Base-by-base conservation (phyloP, 139 green algal genomes). In the Eudorina sp. region DNA sequence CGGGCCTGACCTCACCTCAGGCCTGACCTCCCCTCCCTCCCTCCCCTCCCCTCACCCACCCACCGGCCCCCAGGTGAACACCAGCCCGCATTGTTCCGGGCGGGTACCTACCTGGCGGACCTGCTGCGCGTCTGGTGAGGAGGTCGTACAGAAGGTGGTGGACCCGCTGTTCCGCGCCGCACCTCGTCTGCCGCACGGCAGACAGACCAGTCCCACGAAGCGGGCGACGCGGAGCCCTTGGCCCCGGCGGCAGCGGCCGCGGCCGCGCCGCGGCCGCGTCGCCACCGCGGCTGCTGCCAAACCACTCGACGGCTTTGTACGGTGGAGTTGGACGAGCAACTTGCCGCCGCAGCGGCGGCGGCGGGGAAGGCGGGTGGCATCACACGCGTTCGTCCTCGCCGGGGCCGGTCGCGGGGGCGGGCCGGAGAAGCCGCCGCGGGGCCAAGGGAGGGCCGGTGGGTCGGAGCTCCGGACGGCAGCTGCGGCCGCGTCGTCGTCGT, bases 121-220 rank as follows among this genome's bases (percentile, higher is more conserved):
- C 64, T 95, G 86, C 86, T 95, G 86, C 92, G 0, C 53, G 84
- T 0, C 53, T 95, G 48, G 86, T 95, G 92, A 95, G 87, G 92
- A 95, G 68, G 91, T 93, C 41, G 89, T 92, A 46, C 92, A 95
- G 70, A 91, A 88, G 74, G 87, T 41, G 0, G 64, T 94, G 40
- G 91, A 94, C 69, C 75, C 88, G 5, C 75, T 83, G 4, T 91
- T 94, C 90, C 79, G 40, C 90, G 85, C 2, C 46, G 73, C 2
- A 43, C 38, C 0, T 2, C 45, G 1, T 9, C 3, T n/a, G n/a
- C n/a, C n/a, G n/a, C n/a, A n/a, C n/a, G n/a, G n/a, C n/a, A n/a
- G n/a, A n/a, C n/a, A n/a, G n/a, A n/a, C n/a, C n/a, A n/a, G n/a
- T n/a, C n/a, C n/a, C n/a, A n/a, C n/a, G n/a, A n/a, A n/a, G n/a